phyloP scores from a whole-genome alignment of 495 filamentous ascomycete species.

The Aspergillus nidulans region DNA sequence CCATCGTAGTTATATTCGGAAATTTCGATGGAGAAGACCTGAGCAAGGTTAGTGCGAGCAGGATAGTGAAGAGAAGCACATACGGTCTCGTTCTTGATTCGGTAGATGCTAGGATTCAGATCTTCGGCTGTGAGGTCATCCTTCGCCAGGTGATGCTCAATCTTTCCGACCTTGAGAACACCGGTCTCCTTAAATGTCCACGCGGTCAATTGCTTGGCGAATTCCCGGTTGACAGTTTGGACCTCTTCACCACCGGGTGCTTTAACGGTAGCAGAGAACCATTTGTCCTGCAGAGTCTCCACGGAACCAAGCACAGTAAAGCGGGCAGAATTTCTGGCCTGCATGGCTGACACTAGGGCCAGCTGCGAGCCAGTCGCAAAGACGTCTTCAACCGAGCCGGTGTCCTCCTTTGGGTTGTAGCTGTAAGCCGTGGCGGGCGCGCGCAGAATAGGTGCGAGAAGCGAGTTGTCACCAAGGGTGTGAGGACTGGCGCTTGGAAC shows the following conservation, averaged over 20 bases:
- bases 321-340: constrained; percentile 89
- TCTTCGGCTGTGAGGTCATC: constrained; percentile 37
- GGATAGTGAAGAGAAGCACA: constrained; percentile 17
- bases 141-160: constrained; percentile 70
- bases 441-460: constrained; percentile 75
- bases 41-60: constrained; percentile 3
- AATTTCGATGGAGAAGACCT: constrained; percentile 85
- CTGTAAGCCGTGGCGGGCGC: constrained; percentile 82
- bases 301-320: constrained; percentile 81
- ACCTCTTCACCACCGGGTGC: constrained; percentile 50
- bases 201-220: constrained; percentile 72
- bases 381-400: constrained; percentile 67
- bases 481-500: constrained; percentile 78
- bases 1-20: constrained; percentile 73
- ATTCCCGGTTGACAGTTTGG: constrained; percentile 73
- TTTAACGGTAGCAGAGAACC: constrained; percentile 82
- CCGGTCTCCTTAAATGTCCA: constrained; percentile 96
- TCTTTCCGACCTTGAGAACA: constrained; percentile 76
- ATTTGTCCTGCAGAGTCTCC: constrained; percentile 82
- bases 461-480: constrained; percentile 67
- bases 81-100: constrained; percentile 96
- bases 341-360: constrained; percentile 73
- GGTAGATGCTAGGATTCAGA: constrained; percentile 83
- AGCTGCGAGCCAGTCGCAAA: constrained; percentile 82
- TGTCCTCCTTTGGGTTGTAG: constrained; percentile 91